Evolutionary conservation across 306 rosid species (phyloP), one percentile per base, ranked within the genome.

Genomic region (Vigna angularis): DNA sequence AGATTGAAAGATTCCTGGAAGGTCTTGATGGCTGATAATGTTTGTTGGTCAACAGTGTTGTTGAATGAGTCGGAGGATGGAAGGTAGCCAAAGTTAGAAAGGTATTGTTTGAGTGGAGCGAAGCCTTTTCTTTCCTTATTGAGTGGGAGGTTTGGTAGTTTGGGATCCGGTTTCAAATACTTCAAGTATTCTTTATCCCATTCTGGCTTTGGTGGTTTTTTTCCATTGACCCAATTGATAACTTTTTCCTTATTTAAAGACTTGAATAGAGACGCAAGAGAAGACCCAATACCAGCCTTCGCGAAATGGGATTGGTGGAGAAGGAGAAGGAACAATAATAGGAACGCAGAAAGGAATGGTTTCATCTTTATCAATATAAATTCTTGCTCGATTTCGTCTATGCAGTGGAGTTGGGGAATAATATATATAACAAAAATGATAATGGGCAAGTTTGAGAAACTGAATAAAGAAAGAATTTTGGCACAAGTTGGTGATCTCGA

Each of bases 261-360:
- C 34, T 30, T 30, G 34, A 30, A 30, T 4, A 3, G 5, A 3
- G 34, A 30, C 34, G 34, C 34, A 30, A 30, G 4, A 42, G 48
- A 2, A 42, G 13, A 7, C 34, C 34, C 34, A 0, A 42, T 1
- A 16, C 18, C 3, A 58, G 38, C 38, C 13, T 10, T 52, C 0
- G 12, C 58, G 4, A 4, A 20, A 20, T 20, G 30, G 44, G 44
- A 15, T 61, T 61, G 16, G 10, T 51, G 3, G 26, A 10, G 3
- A 17, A 70, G 26, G 59, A 49, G 48, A 34, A 70, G 8, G 62
- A 30, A 16, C 38, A 34, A 34, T 34, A 70, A 16, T 70, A 70
- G 26, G n/a, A 49, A 34, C 0, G 30, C 44, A 3, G 9, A 18
- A 30, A 32, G 26, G 18, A 16, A 2, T 28, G 24, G 0, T 70